Conservation (phyloP, 768 basidiomycete species). For the Phaeotremella skinneri region DNA sequence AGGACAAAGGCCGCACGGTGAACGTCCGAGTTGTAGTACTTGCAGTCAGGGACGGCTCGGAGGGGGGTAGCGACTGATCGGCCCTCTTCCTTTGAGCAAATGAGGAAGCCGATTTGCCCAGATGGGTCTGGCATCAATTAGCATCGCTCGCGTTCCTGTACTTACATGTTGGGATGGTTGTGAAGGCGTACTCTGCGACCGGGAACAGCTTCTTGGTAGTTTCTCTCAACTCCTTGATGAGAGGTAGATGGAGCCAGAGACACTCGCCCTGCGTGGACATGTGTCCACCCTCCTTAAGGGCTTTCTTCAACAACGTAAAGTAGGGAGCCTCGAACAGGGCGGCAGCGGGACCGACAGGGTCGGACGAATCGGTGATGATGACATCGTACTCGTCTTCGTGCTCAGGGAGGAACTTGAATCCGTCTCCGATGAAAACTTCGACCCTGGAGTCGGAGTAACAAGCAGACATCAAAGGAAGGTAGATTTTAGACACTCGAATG, state of each 20-base stretch:
- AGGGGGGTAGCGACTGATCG: constrained; percentile 72
- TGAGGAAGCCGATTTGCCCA: constrained; percentile 94
- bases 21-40: constrained; percentile 79
- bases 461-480: constrained; percentile 88
- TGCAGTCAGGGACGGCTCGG: constrained; percentile 66
- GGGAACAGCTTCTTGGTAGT: constrained; percentile 75
- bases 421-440: constrained; percentile 79
- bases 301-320: constrained; percentile 89
- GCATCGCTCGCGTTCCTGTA: constrained; percentile 5
- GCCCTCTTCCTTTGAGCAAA: constrained; percentile 72
- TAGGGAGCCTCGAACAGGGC: constrained; percentile 95
- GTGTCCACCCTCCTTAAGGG: constrained; percentile 81
- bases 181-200: constrained; percentile 82
- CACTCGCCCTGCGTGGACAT: constrained; percentile 96
- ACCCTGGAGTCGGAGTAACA: constrained; percentile 78
- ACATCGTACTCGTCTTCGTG: constrained; percentile 87
- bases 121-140: constrained; percentile 62
- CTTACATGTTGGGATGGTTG: constrained; percentile 84
- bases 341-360: constrained; percentile 92
- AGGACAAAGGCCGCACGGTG: constrained; percentile 78
- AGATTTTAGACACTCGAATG: constrained; percentile 86
- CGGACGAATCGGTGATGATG: constrained; percentile 98
- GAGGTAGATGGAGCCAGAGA: constrained; percentile 85
- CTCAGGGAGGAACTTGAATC: constrained; percentile 92
- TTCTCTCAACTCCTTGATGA: constrained; percentile 72